A percentile compares a stretch with the other conserved stretches of the same genome.
These are phyloP conservation scores for Termitomyces eurrhizus DNA, from an alignment of 768 basidiomycete genomes.

Conservation along the genomic window DNA sequence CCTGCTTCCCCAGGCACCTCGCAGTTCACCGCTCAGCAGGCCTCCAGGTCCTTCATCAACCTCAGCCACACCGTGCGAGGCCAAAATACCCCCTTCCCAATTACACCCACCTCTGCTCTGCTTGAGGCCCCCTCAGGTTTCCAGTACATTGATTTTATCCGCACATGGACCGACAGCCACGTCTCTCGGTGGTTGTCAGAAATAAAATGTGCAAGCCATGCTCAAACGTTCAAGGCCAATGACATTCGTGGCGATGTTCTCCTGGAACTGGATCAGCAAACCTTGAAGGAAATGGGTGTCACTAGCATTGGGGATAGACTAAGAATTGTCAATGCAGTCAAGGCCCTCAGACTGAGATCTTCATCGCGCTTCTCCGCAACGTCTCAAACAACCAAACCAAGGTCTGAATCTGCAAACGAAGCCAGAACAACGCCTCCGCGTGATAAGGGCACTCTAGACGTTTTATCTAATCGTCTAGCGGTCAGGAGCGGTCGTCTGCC, in stretches of 20 bases:
- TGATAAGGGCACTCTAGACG: conserved; percentile 10
- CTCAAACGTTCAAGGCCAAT: conserved; percentile 69
- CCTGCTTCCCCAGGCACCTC: conserved; percentile 37
- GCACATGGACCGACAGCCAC: conserved; percentile 68
- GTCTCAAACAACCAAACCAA: conserved; percentile 15
- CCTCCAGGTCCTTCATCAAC: conserved; percentile 39
- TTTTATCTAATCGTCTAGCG: conserved; percentile 25
- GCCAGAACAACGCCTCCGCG: conserved; percentile 1
- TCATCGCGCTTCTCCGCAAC: conserved; percentile 21
- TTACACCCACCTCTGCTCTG: conserved; percentile 33
- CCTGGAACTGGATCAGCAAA: conserved; percentile 84
- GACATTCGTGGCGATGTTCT: conserved; percentile 93
- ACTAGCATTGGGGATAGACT: conserved; percentile 88
- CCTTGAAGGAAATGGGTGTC: conserved; percentile 89
- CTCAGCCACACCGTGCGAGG: conserved; percentile 33
- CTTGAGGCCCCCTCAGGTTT: conserved; percentile 59
- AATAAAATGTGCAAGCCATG: conserved; percentile 68
- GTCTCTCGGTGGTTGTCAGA: conserved; percentile 77
- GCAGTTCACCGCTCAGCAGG: conserved; percentile 32
- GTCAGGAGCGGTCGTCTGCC: conserved; percentile 55
- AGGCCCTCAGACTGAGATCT: conserved; percentile 63
- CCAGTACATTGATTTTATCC: conserved; percentile 59
- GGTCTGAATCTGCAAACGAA: conserved; percentile 9
- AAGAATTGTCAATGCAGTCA: conserved; percentile 82
- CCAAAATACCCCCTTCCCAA: conserved; percentile 38